A percentile compares a stretch with the other conserved stretches of the same genome.
These are phyloP conservation scores for Coleophoma cylindrospora DNA, from an alignment of 2,329 filamentous ascomycete genomes.

Conservation along the genomic window DNA sequence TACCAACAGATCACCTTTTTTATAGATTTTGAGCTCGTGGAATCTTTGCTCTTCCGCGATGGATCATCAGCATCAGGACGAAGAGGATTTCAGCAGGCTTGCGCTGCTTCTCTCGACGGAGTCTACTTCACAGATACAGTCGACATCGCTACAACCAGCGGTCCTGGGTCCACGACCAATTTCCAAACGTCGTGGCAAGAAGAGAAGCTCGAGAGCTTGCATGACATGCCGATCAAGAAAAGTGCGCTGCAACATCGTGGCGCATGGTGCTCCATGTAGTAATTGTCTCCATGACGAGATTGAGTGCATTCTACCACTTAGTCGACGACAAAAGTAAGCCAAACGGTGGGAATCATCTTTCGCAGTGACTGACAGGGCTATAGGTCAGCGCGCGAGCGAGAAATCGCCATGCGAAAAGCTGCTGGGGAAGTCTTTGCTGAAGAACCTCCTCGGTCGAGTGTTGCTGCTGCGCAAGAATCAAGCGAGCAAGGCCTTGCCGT, in stretches of 20 bases:
- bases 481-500: not conserved
- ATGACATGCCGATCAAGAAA: constrained; percentile 9
- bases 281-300: constrained; percentile 12
- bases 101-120: not conserved
- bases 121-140: not conserved
- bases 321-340: constrained; percentile 7
- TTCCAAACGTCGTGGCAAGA: constrained; percentile 8
- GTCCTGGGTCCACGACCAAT: not conserved
- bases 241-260: constrained; percentile 9
- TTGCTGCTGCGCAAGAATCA: not conserved
- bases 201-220: constrained; percentile 10
- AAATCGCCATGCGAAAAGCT: not conserved
- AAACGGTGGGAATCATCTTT: too few relatives aligned
- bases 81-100: constrained; percentile 1
- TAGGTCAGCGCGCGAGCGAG: constrained; percentile 5
- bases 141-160: not conserved
- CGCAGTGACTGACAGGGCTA: not conserved
- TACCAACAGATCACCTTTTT: not conserved
- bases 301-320: constrained; percentile 10
- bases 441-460: not conserved
- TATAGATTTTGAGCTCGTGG: not conserved
- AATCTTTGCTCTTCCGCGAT: not conserved
- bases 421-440: not conserved
- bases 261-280: constrained; percentile 8
- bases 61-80: not conserved